Percentiles rank a stretch among this genome's conserved stretches.
These are phyloP conservation scores for Phoma sp. DNA, from an alignment of 2,329 filamentous ascomycete genomes.

Conservation along the genomic window DNA sequence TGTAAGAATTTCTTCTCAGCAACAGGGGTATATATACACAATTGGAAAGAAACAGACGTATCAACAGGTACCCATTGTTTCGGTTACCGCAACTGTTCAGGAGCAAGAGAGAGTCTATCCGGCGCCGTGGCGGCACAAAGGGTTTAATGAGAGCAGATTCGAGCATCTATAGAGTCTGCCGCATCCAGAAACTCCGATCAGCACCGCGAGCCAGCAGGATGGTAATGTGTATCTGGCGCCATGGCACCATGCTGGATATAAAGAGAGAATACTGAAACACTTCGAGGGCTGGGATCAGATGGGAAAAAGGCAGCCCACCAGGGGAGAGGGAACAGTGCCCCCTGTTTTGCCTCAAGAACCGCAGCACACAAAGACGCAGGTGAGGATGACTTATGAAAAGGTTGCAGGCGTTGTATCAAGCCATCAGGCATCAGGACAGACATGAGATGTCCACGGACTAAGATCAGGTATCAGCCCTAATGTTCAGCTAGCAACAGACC, in stretches of 20 bases:
- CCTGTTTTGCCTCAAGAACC: not conserved
- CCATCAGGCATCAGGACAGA: constrained; percentile 12
- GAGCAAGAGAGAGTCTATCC: not conserved
- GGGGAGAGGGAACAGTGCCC: not conserved
- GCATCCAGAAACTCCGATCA: no score
- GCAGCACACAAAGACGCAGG: not conserved
- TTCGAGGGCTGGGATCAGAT: not conserved
- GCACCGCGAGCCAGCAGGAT: no score
- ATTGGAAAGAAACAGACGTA: not conserved
- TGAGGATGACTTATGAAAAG: constrained; percentile 11
- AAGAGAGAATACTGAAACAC: no score
- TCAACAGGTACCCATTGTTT: not conserved
- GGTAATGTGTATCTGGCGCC: no score
- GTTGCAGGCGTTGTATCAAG: not conserved
- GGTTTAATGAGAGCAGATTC: not conserved
- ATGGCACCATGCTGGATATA: no score
- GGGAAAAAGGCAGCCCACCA: not conserved
- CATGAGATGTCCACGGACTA: no score
- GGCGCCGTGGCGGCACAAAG: not conserved
- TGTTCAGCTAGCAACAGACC: no score
- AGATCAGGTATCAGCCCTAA: no score
- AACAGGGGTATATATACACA: constrained; percentile 16
- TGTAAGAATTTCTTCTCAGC: constrained; percentile 31
- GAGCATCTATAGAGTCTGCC: no score
- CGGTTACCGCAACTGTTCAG: not conserved